Evolutionary conservation across 1,139 yeast genomes (phyloP).

Genomic region (Spencermartinsiella ligniputridi): DNA sequence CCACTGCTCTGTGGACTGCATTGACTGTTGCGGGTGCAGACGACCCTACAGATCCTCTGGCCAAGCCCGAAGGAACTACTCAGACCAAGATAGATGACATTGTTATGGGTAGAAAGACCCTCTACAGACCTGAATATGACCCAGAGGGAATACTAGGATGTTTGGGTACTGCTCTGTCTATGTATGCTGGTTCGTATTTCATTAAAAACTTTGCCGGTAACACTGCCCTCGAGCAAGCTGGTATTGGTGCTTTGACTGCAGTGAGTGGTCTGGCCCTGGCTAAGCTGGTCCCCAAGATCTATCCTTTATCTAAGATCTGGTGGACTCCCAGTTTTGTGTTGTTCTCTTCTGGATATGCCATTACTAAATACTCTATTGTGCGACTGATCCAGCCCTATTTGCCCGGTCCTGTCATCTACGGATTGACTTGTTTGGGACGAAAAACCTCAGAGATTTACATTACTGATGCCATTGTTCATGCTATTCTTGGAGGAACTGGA

Average conservation of each 20-base stretch:
- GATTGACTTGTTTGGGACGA: slow-evolving; percentile 28
- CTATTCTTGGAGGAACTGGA: slow-evolving; percentile 13
- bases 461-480: slow-evolving; percentile 22
- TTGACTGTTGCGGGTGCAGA: slow-evolving; percentile 27
- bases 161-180: slow-evolving; percentile 32
- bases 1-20: slow-evolving; percentile 28
- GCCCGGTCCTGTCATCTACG: slow-evolving; percentile 21
- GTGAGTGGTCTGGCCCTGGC: slow-evolving; percentile 28
- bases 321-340: slow-evolving; percentile 38
- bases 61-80: slow-evolving; percentile 27
- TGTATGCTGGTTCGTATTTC: slow-evolving; percentile 36
- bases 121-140: slow-evolving; percentile 30
- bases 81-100: slow-evolving; percentile 32
- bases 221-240: slow-evolving; percentile 22
- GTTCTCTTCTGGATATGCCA: slow-evolving; percentile 30
- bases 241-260: slow-evolving; percentile 27
- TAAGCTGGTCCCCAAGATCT: slow-evolving; percentile 27
- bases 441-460: slow-evolving; percentile 32
- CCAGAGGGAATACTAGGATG: slow-evolving; percentile 38
- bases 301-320: slow-evolving; percentile 35
- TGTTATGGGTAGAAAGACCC: slow-evolving; percentile 21
- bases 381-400: slow-evolving; percentile 23
- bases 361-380: slow-evolving; percentile 28
- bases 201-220: slow-evolving; percentile 14
- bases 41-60: slow-evolving; percentile 29